A percentile compares a stretch with the other conserved stretches of the same genome.
These are phyloP conservation scores for Suhomyces pyralidae DNA, from an alignment of 805 yeast species.

Conservation along the genomic window DNA sequence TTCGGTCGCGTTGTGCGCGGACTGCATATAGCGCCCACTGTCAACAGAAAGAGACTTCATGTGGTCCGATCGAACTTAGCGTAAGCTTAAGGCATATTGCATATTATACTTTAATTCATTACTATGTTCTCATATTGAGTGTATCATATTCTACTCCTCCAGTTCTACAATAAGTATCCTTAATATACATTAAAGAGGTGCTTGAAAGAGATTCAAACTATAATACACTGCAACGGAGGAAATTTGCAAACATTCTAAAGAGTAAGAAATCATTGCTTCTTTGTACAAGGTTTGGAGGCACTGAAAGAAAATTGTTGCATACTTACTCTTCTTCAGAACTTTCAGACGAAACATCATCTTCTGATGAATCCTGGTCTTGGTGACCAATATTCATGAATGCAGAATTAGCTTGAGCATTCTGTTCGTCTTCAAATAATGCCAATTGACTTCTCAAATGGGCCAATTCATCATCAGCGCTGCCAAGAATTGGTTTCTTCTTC, in stretches of 20 bases:
- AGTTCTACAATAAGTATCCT: neutral
- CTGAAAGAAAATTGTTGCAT: neutral
- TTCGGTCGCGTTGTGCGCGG: neutral
- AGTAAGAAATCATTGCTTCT: neutral
- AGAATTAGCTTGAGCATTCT: constrained; percentile 15
- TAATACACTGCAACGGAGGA: constrained; percentile 8
- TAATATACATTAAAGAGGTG: constrained; percentile 3
- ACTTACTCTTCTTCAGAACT: constrained; percentile 69
- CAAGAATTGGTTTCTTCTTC: constrained; percentile 35
- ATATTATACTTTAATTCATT: neutral
- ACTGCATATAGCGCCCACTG: neutral
- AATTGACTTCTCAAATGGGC: constrained; percentile 60
- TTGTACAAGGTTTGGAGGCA: neutral
- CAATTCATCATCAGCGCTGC: constrained; percentile 47
- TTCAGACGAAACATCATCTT: constrained; percentile 54
- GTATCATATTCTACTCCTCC: neutral
- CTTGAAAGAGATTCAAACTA: constrained; percentile 2
- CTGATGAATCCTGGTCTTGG: constrained; percentile 43
- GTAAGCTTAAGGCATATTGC: neutral
- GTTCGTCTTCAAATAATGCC: constrained; percentile 39
- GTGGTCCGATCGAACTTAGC: too few relatives aligned
- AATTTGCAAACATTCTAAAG: neutral
- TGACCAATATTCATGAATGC: constrained; percentile 31
- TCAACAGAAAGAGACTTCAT: neutral
- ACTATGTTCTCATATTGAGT: neutral